phyloP scores from a whole-genome alignment of 2,329 filamentous ascomycete species.

The Aspergillus sp. region DNA sequence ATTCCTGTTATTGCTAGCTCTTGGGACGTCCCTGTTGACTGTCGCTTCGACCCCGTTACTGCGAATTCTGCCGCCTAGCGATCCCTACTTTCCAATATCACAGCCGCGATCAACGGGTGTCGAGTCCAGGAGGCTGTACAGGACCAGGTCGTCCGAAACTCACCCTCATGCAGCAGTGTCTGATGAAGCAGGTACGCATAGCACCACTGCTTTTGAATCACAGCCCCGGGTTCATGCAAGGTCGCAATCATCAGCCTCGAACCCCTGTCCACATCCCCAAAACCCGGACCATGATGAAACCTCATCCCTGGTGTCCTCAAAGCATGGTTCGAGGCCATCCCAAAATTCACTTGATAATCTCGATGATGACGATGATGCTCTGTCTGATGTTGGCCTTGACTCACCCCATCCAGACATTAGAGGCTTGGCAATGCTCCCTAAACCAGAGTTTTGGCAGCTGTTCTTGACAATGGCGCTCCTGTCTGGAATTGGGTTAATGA shows the following conservation, averaged over 20 bases:
- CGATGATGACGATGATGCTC: slow-evolving; percentile 31
- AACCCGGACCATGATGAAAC: slow-evolving; percentile 55
- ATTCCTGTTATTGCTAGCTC: slow-evolving; percentile 70
- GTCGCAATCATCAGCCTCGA: slow-evolving; percentile 22
- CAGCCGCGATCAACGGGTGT: slow-evolving; percentile 17
- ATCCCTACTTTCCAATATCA: slow-evolving; percentile 35
- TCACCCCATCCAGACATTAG: slow-evolving; percentile 84
- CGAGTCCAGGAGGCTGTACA: slow-evolving; percentile 24
- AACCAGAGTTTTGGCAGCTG: slow-evolving; percentile 79
- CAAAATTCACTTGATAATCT: slow-evolving; percentile 37
- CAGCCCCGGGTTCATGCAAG: slow-evolving; percentile 17
- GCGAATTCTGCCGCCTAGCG: slow-evolving; percentile 55
- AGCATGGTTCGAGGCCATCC: slow-evolving; percentile 43
- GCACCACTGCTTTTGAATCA: slow-evolving; percentile 21
- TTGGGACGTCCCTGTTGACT: slow-evolving; percentile 67
- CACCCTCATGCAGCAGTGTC: slow-evolving; percentile 14
- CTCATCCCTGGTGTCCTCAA: slow-evolving; percentile 72
- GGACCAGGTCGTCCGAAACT: slow-evolving; percentile 22
- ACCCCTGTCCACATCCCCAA: slow-evolving; percentile 13
- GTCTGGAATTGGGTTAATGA: slow-evolving; percentile 92
- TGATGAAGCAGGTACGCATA: slow-evolving; percentile 31
- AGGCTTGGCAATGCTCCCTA: slow-evolving; percentile 63
- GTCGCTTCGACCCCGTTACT: slow-evolving; percentile 78
- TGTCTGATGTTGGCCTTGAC: slow-evolving; percentile 57
- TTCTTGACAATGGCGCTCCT: slow-evolving; percentile 83